Base-by-base conservation (phyloP, 2,329 filamentous ascomycete genomes). In the Colletotrichum cuscutae region DNA sequence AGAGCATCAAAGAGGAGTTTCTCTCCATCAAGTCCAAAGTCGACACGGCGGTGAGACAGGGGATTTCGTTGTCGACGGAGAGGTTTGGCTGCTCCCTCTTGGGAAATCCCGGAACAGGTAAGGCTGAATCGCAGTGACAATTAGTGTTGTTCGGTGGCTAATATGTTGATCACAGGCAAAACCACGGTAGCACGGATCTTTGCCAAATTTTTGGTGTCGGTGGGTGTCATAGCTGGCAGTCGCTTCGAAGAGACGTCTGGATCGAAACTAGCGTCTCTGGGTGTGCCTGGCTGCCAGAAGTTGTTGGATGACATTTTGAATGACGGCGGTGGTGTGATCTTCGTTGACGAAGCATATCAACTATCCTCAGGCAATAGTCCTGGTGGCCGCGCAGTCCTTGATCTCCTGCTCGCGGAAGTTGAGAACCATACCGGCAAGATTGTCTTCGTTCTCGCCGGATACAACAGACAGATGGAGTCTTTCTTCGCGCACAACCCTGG, bases 291-390 rank as follows among this genome's bases (percentile, higher is more conserved):
- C 0, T 89, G 87, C 74, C 86, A 93, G 76, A 85, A 86, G 13
- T 80, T 91, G 0, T 24, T 85, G 0, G 79, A 84, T 0, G 61
- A 77, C 0, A 85, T 95, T 0, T 79, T 90, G 4, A 84, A 90
- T 32, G 75, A 81, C 0, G 90, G 89, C 0, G 93, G 93, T 0
- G 94, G 94, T 0, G 91, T 91, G 0, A 77, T 94, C 1, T 95
- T 96, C 77, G 92, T 96, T 26, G 94, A 96, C 72, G 93, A 96
- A 79, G 93, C 93, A 0, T 95, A 96, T 77, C 93, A 95, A 75
- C 84, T 96, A 0, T 86, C 89, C 0, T 89, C 89, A 1, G 88
- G 88, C 0, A 88, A 89, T 68, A 92, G 83, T 26, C 76, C 79
- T 2, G 89, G 88, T 0, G 93, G 93, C 0, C 84, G 81, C 0